phyloP scores from a whole-genome alignment of 2,329 filamentous ascomycete genomes.

The Macrophomina tecta region DNA sequence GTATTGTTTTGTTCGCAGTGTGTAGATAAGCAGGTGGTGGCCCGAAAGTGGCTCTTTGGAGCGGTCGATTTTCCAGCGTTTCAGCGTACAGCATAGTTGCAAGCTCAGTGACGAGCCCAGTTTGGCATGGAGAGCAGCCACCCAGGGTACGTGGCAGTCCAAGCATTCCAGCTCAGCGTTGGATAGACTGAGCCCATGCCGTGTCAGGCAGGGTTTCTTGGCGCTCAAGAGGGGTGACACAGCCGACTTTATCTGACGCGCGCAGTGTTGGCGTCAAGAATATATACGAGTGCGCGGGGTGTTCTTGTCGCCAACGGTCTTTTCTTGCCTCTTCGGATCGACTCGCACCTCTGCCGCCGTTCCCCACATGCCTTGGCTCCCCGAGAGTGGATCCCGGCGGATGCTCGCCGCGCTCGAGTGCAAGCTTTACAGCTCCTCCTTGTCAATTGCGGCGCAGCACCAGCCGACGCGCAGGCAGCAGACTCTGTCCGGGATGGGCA shows the following conservation, averaged over 20 bases:
- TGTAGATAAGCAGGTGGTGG: not conserved
- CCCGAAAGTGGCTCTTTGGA: not conserved
- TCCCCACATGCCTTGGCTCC: not conserved
- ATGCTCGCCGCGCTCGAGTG: not conserved
- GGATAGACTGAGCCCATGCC: not conserved
- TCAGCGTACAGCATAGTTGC: not conserved
- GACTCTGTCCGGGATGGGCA: not conserved
- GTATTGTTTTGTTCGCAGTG: not conserved
- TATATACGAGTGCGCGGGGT: not conserved
- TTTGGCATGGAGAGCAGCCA: not conserved
- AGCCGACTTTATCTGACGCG: not conserved
- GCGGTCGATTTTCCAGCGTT: not conserved
- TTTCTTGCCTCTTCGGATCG: not conserved
- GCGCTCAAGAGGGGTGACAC: not conserved
- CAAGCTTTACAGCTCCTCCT: not conserved
- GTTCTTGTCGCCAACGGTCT: not conserved
- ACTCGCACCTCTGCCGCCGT: not conserved
- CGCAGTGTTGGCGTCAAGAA: not conserved
- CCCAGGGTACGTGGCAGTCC: not conserved
- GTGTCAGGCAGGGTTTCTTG: not conserved
- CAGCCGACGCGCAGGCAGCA: not conserved
- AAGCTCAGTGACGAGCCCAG: not conserved
- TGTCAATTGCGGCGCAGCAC: not conserved
- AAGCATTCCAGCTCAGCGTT: not conserved
- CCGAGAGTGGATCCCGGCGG: conserved; percentile 1